Evolutionary conservation across 2,329 filamentous ascomycete species (phyloP), one percentile per base, ranked within the genome.

Genomic region (Penicillium thymicola): DNA sequence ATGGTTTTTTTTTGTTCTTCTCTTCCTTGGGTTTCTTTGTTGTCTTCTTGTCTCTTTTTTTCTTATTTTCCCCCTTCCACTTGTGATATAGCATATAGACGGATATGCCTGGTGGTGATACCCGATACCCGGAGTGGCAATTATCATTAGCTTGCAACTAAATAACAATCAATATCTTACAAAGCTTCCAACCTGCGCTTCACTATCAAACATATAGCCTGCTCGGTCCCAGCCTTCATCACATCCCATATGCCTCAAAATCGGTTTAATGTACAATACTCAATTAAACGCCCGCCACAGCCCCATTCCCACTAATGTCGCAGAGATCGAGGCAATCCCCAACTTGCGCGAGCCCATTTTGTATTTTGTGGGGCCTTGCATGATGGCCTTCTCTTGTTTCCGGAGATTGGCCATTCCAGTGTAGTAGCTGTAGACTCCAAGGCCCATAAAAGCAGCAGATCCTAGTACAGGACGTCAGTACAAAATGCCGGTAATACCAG

Each of bases 341-440:
- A 85, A 65, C 65, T 82, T 83, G 58, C 89, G 82, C 64, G 86
- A 88, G 60, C 83, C 82, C 81, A 92, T 87, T 58, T 89, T 88
- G 68, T 92, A 87, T 65, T 85, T 81, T 27, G 87, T 88, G 45
- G 84, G 83, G 75, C 87, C 89, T 69, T 83, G 79, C 57, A 90
- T 75, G 59, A 92, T 90, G 58, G 68, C 66, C 51, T 71, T 67
- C 59, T 82, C 81, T 70, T 90, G 87, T 65, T 81, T 79, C 65
- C 85, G 81, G 30, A 94, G 82, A 72, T 92, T 89, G 49, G 79
- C 78, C 73, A 86, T 88, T 56, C 90, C 90, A 3, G 88, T 89
- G 59, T 85, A 79, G 75, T 92, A 92, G 72, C 86, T 92, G 75
- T 92, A 94, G 1, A 81, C 85, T 4, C 86, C 89, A 16, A 93